phyloP scores from a whole-genome alignment of 768 basidiomycete species.

The Terana coerulea region DNA sequence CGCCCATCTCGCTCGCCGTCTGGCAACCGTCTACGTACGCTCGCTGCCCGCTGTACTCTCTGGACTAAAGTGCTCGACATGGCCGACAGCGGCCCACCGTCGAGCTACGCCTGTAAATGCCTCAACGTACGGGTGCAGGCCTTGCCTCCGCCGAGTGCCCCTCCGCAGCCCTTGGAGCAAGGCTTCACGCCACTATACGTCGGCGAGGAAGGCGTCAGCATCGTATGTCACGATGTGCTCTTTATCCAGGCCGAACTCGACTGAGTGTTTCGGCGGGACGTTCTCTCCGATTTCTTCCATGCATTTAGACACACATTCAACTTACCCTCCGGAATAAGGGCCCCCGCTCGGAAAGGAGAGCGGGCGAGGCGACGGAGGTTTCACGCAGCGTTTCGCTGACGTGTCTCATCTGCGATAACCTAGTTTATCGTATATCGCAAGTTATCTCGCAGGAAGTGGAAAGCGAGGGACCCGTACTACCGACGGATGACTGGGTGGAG shows the following conservation, averaged over 20 bases:
- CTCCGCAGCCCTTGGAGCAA: slow-evolving; percentile 11
- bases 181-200: slow-evolving; percentile 54
- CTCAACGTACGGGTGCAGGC: slow-evolving; percentile 62
- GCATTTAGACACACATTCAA: slow-evolving; percentile 57
- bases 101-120: slow-evolving; percentile 59
- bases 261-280: neutral
- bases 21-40: too few species aligned
- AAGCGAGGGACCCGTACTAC: slow-evolving; percentile 60
- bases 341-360: slow-evolving; percentile 17
- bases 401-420: slow-evolving; percentile 63
- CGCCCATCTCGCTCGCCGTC: neutral
- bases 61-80: slow-evolving; percentile 11
- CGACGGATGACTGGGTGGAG: slow-evolving; percentile 76
- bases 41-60: too few species aligned
- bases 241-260: slow-evolving; percentile 10
- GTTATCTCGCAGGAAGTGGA: slow-evolving; percentile 53
- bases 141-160: slow-evolving; percentile 21
- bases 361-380: slow-evolving; percentile 13
- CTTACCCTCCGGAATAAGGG: slow-evolving; percentile 62
- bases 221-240: slow-evolving; percentile 42
- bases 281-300: neutral
- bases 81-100: slow-evolving; percentile 22
- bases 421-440: slow-evolving; percentile 69
- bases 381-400: slow-evolving; percentile 61
- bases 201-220: slow-evolving; percentile 59